Conservation (phyloP, 495 filamentous ascomycete species). For the Lepidopterella palustris region DNA sequence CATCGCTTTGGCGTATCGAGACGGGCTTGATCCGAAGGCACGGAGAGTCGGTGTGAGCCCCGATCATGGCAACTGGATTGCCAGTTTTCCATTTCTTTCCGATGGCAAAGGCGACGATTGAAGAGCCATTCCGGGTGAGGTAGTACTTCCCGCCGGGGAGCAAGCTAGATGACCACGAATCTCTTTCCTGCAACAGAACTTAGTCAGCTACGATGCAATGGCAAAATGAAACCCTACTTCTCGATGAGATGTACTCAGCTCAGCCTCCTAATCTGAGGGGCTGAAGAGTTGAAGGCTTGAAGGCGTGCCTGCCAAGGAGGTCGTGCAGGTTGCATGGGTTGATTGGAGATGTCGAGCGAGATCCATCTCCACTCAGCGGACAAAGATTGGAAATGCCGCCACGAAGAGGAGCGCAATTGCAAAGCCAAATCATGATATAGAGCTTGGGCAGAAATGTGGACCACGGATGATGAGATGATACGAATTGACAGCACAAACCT, state of each 20-base stretch:
- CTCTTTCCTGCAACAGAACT: constrained; percentile 57
- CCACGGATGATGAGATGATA: not conserved
- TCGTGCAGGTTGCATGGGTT: not conserved
- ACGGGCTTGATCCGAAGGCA: constrained; percentile 87
- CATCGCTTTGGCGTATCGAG: constrained; percentile 76
- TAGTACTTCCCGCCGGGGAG: constrained; percentile 91
- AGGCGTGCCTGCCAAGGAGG: not conserved
- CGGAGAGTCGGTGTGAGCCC: constrained; percentile 93
- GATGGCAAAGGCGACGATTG: constrained; percentile 90
- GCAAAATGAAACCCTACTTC: no score
- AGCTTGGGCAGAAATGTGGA: not conserved
- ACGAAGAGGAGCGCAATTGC: no score
- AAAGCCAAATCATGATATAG: no score
- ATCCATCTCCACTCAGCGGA: not conserved
- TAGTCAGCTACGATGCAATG: not conserved
- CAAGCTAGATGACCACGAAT: constrained; percentile 75
- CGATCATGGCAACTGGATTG: constrained; percentile 90
- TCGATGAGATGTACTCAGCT: no score
- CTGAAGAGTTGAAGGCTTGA: no score
- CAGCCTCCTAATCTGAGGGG: no score
- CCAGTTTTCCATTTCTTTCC: constrained; percentile 90
- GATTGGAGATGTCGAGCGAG: not conserved
- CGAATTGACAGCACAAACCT: constrained; percentile 41
- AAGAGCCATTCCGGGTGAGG: constrained; percentile 88
- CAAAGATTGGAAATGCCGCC: not conserved